Base-by-base conservation (phyloP, 2,329 filamentous ascomycete species). In the Cladosporium cucumerinum region DNA sequence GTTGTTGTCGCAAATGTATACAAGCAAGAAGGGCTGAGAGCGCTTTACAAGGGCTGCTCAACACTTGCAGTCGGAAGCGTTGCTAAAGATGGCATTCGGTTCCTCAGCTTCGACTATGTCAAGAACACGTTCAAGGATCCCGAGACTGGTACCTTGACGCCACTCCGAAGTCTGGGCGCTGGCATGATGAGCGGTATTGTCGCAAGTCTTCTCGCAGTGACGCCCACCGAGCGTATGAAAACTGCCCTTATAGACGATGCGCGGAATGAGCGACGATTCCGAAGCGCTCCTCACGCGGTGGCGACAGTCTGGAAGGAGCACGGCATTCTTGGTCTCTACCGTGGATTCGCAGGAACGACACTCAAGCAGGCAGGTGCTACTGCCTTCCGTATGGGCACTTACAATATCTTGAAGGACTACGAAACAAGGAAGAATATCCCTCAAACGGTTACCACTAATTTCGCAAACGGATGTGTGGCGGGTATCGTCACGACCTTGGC, bases 141-240 rank as follows among this genome's bases (percentile, higher is more conserved):
- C 3, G 81, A 86, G 7, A 84, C 83, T 1, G 86, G 86, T 0
- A 82, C 80, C 1, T 74, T 89, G 8, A 84, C 85, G 0, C 82
- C 86, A 0, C 70, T 79, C 0, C 77, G 84, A 2, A 87, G 85
- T 46, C 80, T 90, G n/a, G 71, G 85, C 0, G 87, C 87, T 5
- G 88, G 88, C 10, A 89, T 89, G 85, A 77, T 81, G 1, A 85
- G 86, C 0, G 88, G 88, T 0, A 81, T 86, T 0, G 81, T 87
- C 0, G 87, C 87, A 21, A 86, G 82, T 63, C 79, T 87, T 0
- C 81, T 84, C n/a, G 87, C 86, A 1, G 87, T 90, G 0, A 90
- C 87, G 2, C 88, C 88, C 0, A 88, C 86, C 0, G 88, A 90
- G 71, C 81, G 87, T 18, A 85, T 90, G 71, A 90, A 90, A 73